phyloP scores from a whole-genome alignment of 257 asterid genomes.

The Solanum medicagineum region DNA sequence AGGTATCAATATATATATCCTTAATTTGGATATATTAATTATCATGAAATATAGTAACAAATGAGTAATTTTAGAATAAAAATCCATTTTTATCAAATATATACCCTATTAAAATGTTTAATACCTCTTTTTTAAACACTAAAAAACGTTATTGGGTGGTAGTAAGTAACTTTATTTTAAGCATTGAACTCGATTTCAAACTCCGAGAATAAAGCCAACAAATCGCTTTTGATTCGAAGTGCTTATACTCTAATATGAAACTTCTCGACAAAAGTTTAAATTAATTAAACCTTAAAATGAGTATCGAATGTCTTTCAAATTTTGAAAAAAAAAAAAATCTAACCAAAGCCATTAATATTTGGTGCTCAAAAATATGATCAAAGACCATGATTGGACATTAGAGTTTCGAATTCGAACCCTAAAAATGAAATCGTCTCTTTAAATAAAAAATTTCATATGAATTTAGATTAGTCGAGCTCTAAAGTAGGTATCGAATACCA shows the following conservation, averaged over 20 bases:
- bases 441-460: no score
- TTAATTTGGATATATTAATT: neutral
- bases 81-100: neutral
- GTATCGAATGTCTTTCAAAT: neutral
- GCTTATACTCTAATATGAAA: neutral
- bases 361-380: neutral
- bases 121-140: neutral
- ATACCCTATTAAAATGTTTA: neutral
- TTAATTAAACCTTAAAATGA: neutral
- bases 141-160: neutral
- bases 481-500: neutral
- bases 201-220: neutral
- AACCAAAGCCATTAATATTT: neutral
- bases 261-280: neutral
- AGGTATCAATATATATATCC: neutral
- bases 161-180: neutral
- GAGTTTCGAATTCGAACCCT: neutral
- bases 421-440: no score
- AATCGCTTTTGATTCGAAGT: fast-evolving
- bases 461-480: neutral
- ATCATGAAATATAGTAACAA: neutral
- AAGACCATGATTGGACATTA: neutral
- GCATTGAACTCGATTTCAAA: neutral
- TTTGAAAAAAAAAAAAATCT: neutral
- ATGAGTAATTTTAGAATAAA: neutral